Evolutionary conservation across 805 yeast genomes (phyloP), one percentile per base, ranked within the genome.

Genomic region (Ogataea haglerorum): DNA sequence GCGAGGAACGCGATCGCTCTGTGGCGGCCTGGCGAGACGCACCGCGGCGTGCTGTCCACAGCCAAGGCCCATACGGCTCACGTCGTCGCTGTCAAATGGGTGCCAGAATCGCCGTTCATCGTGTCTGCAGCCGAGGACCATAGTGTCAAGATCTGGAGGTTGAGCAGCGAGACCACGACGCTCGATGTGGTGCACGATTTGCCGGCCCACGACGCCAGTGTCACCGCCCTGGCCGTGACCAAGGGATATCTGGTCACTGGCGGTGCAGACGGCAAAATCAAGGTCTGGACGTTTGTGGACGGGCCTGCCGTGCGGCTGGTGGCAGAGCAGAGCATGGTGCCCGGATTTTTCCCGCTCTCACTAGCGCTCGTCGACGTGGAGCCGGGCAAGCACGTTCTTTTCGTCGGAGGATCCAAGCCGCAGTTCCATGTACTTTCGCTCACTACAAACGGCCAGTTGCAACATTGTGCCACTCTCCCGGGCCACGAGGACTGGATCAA

Each of bases 401-500:
- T 87, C 2, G 57, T 82, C n/a, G 95, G 93, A 15, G 95, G 95
- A 13, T 81, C 95, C 0, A 72, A 71, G 12, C 58, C 73, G 8
- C 55, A 59, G 23, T 54, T 90, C 5, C 78, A 70, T 43, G 69
- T 86, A 4, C 78, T 76, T 51, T 60, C 81, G 0, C 73, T 80
- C 45, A 53, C 49, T 10, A 35, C 48, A 9, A 36, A 45, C 5
- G 30, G 36, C 2, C 42, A 49, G 10, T 64, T 72, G 30, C 38
- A 52, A 7, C 67, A 65, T 38, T 67, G 70, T 22, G 84, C 89
- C 1, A 65, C 65, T 7, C 63, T 93, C 24, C 73, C 80, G 19
- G 99, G 99, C 4, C 99, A 93, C 60, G 99, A 93, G 63, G 96
- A 90, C 62, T 93, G 99, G 99, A 76, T 93, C 36, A 84, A 85